These are phyloP conservation scores for Aspergillus melleus DNA, from an alignment of 2,329 filamentous ascomycete genomes.

Conservation along the genomic window DNA sequence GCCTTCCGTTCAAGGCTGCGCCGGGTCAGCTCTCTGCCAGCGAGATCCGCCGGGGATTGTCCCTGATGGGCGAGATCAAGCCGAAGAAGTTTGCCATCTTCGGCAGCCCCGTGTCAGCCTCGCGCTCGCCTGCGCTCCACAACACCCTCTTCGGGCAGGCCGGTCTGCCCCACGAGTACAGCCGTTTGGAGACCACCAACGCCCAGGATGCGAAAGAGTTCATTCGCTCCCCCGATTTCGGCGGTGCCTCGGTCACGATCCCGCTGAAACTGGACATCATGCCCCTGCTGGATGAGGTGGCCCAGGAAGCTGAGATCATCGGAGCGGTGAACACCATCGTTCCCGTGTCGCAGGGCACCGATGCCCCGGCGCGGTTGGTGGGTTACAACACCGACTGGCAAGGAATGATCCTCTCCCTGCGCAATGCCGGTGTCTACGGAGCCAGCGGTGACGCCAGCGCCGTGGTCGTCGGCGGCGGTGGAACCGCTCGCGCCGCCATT, in stretches of 20 bases:
- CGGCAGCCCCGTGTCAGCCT: conserved; percentile 78
- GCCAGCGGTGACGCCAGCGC: conserved; percentile 52
- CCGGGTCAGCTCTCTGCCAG: conserved; percentile 88
- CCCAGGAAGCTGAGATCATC: conserved; percentile 75
- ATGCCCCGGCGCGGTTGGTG: conserved; percentile 55
- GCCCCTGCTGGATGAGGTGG: conserved; percentile 74
- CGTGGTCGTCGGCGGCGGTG: conserved; percentile 86
- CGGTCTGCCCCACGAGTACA: conserved; percentile 84
- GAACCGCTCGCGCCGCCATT: conserved; percentile 87
- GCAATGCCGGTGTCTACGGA: conserved; percentile 62
- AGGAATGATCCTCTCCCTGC: conserved; percentile 82
- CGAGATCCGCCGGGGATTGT: conserved; percentile 78
- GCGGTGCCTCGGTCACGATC: conserved; percentile 93
- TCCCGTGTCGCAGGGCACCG: conserved; percentile 52
- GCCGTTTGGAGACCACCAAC: conserved; percentile 69
- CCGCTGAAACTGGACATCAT: conserved; percentile 91
- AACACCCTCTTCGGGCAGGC: conserved; percentile 75
- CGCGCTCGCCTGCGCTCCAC: conserved; percentile 84
- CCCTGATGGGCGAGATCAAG: conserved; percentile 75
- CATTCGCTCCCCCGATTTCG: conserved; percentile 73
- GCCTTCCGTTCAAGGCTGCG: conserved; percentile 87
- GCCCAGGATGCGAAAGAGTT: conserved; percentile 61
- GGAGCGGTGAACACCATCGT: conserved; percentile 95
- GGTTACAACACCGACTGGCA: conserved; percentile 97
- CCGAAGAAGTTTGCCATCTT: conserved; percentile 81